A percentile compares a stretch with the other conserved stretches of the same genome.
Evolutionary conservation across 768 basidiomycete genomes (phyloP).

Genomic region (Cyclocybe aegerita): DNA sequence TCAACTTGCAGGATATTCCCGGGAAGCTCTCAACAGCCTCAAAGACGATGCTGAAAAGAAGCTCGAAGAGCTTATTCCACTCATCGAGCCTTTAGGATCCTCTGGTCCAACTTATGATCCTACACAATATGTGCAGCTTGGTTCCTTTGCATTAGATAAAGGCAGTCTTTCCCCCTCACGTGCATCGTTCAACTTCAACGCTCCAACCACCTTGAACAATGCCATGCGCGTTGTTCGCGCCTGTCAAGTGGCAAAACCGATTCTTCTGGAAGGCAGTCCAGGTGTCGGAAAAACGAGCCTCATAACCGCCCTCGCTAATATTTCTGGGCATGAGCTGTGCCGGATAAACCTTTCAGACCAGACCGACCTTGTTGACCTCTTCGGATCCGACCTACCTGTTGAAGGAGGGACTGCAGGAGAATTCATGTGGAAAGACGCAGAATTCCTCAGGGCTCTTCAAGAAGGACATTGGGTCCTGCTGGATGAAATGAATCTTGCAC

Average conservation of each 20-base stretch:
- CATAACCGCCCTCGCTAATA: slow-evolving; percentile 79
- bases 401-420: slow-evolving; percentile 90
- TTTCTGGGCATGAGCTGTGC: slow-evolving; percentile 75
- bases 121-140: slow-evolving; percentile 51
- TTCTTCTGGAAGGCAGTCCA: slow-evolving; percentile 95
- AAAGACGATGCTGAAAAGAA: slow-evolving; percentile 55
- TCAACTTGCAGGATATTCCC: slow-evolving; percentile 65
- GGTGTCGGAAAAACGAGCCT: slow-evolving; percentile 98
- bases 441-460: slow-evolving; percentile 90
- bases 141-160: slow-evolving; percentile 68
- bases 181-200: slow-evolving; percentile 73
- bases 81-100: slow-evolving; percentile 27
- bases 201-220: slow-evolving; percentile 88
- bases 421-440: slow-evolving; percentile 97
- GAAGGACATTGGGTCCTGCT: slow-evolving; percentile 97
- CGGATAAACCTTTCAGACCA: slow-evolving; percentile 98
- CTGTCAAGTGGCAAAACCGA: slow-evolving; percentile 86
- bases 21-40: slow-evolving; percentile 56
- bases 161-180: slow-evolving; percentile 42
- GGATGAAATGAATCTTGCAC: slow-evolving; percentile 99
- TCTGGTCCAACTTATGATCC: slow-evolving; percentile 32
- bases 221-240: slow-evolving; percentile 87
- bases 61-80: slow-evolving; percentile 57
- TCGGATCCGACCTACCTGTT: slow-evolving; percentile 94
- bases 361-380: slow-evolving; percentile 93